Percentiles rank a stretch among this genome's conserved stretches.
Conservation (phyloP, 805 yeast genomes). For the Brettanomyces custersianus region DNA sequence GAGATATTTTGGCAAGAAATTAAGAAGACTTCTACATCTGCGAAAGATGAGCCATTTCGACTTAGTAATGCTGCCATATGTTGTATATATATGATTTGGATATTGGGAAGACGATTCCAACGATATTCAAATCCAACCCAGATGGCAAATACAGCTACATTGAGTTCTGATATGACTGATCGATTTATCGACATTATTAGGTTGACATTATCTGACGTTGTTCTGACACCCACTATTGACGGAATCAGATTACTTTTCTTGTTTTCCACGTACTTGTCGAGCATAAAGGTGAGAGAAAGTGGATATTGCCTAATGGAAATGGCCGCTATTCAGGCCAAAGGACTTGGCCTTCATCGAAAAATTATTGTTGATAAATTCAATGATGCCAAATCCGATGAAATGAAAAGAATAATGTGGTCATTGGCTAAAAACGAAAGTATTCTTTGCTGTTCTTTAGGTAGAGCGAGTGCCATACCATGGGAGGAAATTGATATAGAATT, state of each 20-base stretch:
- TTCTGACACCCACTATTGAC: slow-evolving; percentile 34
- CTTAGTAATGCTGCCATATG: slow-evolving; percentile 30
- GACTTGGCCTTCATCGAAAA: slow-evolving; percentile 39
- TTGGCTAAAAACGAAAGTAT: slow-evolving; percentile 32
- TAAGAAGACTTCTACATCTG: slow-evolving; percentile 8
- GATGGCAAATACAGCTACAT: slow-evolving; percentile 12
- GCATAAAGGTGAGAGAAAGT: slow-evolving; percentile 37
- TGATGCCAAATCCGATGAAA: slow-evolving; percentile 28
- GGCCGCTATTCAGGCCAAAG: slow-evolving; percentile 38
- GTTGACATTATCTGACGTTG: slow-evolving; percentile 32
- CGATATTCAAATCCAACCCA: slow-evolving; percentile 19
- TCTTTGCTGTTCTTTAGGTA: slow-evolving; percentile 35
- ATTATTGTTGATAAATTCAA: slow-evolving; percentile 27
- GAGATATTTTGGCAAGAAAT: slow-evolving; percentile 32
- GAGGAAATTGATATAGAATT: slow-evolving; percentile 35
- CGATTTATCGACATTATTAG: slow-evolving; percentile 33
- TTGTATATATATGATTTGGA: slow-evolving; percentile 39
- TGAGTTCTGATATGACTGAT: slow-evolving; percentile 21
- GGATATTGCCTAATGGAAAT: slow-evolving; percentile 39
- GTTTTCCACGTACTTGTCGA: slow-evolving; percentile 34
- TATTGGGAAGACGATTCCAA: slow-evolving; percentile 28
- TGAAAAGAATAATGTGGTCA: slow-evolving; percentile 36
- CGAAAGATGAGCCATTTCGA: slow-evolving; percentile 10
- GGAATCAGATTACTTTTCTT: slow-evolving; percentile 36
- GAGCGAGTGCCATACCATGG: slow-evolving; percentile 35